Conservation (phyloP, 768 basidiomycete genomes). For the Hygrophoropsis aurantiaca region DNA sequence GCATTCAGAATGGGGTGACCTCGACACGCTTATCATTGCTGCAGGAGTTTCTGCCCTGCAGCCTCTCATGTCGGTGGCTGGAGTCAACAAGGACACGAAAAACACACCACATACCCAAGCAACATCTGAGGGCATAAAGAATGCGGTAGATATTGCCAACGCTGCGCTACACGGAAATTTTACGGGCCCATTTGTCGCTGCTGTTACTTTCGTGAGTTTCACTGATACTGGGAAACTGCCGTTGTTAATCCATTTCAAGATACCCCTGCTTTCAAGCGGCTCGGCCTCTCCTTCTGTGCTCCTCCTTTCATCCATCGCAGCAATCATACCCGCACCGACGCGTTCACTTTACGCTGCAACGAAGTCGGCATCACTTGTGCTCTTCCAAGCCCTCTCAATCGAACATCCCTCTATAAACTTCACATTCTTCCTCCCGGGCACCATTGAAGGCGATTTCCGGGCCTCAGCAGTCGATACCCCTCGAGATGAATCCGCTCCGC, state of each 20-base stretch:
- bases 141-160: constrained; percentile 53
- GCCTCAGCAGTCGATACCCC: constrained; percentile 71
- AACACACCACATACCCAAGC: constrained; percentile 37
- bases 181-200: constrained; percentile 66
- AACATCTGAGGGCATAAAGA: constrained; percentile 55
- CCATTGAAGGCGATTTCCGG: constrained; percentile 79
- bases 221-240: background rate
- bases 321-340: constrained; percentile 82
- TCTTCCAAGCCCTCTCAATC: constrained; percentile 78
- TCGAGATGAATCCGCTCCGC: constrained; percentile 30
- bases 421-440: constrained; percentile 61
- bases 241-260: constrained; percentile 39
- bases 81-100: constrained; percentile 37
- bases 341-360: constrained; percentile 82
- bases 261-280: constrained; percentile 67
- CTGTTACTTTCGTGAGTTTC: constrained; percentile 65
- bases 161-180: constrained; percentile 66
- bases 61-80: constrained; percentile 72
- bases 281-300: constrained; percentile 73
- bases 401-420: constrained; percentile 74
- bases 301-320: constrained; percentile 76
- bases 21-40: constrained; percentile 80
- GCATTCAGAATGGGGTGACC: constrained; percentile 69
- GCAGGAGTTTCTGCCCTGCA: constrained; percentile 84
- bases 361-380: constrained; percentile 74